Evolutionary conservation across 1,284 basidiomycete species (phyloP).

Genomic region (Cryptococcus jaspeensis): DNA sequence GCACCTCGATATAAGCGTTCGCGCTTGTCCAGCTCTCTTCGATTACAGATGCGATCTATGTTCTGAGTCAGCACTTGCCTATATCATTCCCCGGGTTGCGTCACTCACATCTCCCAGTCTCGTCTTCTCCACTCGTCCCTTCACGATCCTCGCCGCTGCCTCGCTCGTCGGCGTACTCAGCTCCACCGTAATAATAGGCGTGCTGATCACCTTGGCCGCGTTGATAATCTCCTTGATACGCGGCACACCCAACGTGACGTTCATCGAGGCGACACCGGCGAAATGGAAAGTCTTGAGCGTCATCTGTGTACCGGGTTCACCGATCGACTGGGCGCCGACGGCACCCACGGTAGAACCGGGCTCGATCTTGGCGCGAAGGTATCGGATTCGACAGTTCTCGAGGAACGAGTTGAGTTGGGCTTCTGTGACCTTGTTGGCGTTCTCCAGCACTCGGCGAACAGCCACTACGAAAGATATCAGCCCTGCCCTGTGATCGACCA

Average conservation of each 20-base stretch:
- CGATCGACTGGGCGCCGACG: slow-evolving; percentile 98
- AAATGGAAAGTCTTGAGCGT: slow-evolving; percentile 99
- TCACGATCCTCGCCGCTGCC: slow-evolving; percentile 92
- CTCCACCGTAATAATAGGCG: slow-evolving; percentile 96
- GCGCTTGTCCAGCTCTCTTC: slow-evolving; percentile 95
- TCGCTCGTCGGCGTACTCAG: slow-evolving; percentile 81
- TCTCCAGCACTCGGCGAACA: slow-evolving; percentile 73
- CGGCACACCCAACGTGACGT: slow-evolving; percentile 97
- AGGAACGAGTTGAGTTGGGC: slow-evolving; percentile 77
- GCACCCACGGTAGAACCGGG: slow-evolving; percentile 97
- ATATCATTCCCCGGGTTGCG: neutral
- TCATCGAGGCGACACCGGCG: slow-evolving; percentile 99
- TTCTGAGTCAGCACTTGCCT: no score
- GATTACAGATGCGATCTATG: slow-evolving; percentile 80
- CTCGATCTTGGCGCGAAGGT: slow-evolving; percentile 91
- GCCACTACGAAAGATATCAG: slow-evolving; percentile 23
- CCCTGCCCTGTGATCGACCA: neutral
- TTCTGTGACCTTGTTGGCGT: slow-evolving; percentile 85
- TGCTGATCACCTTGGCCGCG: slow-evolving; percentile 93
- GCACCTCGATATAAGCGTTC: slow-evolving; percentile 90
- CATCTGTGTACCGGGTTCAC: slow-evolving; percentile 99
- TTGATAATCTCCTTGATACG: slow-evolving; percentile 99
- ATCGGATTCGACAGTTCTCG: slow-evolving; percentile 83
- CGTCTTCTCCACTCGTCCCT: slow-evolving; percentile 94
- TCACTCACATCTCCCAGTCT: slow-evolving; percentile 80